phyloP scores from a whole-genome alignment of 768 basidiomycete species.

The Calocera viscosa region DNA sequence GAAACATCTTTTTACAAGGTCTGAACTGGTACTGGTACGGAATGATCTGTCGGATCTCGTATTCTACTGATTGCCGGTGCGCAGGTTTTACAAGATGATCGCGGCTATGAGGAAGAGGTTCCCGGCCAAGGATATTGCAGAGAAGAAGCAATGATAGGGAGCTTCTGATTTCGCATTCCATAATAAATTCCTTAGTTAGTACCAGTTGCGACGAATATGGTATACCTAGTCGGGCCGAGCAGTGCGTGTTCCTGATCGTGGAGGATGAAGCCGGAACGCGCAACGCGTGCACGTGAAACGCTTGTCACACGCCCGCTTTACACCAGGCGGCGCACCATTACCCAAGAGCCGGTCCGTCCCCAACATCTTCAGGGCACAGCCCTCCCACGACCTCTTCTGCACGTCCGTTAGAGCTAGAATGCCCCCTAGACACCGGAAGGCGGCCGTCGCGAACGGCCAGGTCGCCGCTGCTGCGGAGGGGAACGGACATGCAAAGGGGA shows the following conservation, averaged over 20 bases:
- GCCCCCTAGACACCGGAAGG: neutral
- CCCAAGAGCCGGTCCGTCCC: neutral
- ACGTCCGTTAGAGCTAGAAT: neutral
- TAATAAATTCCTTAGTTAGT: neutral
- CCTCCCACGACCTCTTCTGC: neutral
- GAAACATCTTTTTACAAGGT: conserved; percentile 53
- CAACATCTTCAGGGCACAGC: neutral
- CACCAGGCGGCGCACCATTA: neutral
- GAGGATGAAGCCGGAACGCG: too few species aligned
- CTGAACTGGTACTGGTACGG: conserved; percentile 68
- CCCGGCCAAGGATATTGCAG: conserved; percentile 7
- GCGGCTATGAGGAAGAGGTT: conserved; percentile 52
- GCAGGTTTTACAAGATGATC: conserved; percentile 68
- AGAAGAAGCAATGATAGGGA: neutral
- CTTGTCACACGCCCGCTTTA: too few species aligned
- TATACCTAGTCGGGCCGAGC: too few species aligned
- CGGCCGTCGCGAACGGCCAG: neutral
- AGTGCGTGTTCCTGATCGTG: too few species aligned
- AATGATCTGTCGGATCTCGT: neutral
- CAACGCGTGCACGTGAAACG: too few species aligned
- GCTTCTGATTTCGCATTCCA: neutral
- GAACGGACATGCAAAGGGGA: neutral
- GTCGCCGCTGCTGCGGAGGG: neutral
- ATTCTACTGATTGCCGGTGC: neutral
- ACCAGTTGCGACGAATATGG: too few species aligned